Evolutionary conservation across 1,284 basidiomycete species (phyloP).

Genomic region (Cutaneotrichosporon dermatis): DNA sequence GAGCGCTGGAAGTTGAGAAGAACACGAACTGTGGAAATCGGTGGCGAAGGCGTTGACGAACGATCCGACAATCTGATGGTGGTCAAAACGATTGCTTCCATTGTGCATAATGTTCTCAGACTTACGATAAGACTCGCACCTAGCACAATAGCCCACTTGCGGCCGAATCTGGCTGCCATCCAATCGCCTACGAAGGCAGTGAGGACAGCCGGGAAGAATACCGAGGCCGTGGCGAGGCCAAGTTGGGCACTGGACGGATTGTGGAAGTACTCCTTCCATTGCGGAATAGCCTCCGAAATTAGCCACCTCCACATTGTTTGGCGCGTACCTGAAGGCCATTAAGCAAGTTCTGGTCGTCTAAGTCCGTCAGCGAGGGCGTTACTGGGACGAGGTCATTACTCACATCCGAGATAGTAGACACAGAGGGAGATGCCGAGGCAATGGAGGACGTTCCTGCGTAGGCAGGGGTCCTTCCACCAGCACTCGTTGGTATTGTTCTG

Average conservation of each 20-base stretch:
- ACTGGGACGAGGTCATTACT: constrained; percentile 4
- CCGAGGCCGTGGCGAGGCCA: constrained; percentile 24
- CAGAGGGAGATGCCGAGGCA: constrained; percentile 23
- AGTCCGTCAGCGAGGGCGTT: no score
- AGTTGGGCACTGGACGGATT: constrained; percentile 22
- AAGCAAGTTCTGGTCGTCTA: no score
- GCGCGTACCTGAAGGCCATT: no score
- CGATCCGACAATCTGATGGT: constrained; percentile 18
- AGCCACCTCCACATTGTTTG: no score
- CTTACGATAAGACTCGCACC: constrained; percentile 23
- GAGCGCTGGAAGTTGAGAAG: no score
- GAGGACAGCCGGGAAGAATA: constrained; percentile 29
- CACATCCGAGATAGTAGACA: constrained; percentile 26
- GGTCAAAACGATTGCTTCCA: no score
- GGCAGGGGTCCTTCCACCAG: constrained; percentile 30
- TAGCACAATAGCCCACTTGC: constrained; percentile 20
- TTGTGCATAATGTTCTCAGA: no score
- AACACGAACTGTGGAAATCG: no score
- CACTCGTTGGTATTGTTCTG: constrained; percentile 21
- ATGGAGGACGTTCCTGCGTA: constrained; percentile 28
- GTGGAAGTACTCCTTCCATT: constrained; percentile 29
- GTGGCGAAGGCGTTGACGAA: constrained; percentile 27
- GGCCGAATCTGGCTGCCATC: constrained; percentile 21
- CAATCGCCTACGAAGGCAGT: constrained; percentile 23
- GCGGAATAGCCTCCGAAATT: constrained; percentile 14